Percentiles rank a stretch among this genome's conserved stretches.
Conservation (phyloP, 1,139 yeast species). For the Yarrowia galli region DNA sequence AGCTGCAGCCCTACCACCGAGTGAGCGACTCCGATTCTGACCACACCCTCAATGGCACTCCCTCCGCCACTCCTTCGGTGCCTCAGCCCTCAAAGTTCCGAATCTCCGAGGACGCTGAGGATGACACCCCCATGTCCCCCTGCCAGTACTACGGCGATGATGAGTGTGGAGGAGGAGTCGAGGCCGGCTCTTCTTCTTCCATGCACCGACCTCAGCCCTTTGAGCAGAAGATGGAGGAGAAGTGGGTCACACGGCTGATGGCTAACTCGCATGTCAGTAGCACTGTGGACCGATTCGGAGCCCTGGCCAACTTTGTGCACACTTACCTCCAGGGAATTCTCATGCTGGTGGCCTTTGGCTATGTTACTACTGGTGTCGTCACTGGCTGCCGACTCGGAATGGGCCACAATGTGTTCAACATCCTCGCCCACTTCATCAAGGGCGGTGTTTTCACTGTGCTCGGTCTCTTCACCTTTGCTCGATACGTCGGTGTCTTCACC, state of each 20-base stretch:
- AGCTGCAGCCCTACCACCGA: constrained; percentile 46
- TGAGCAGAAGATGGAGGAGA: constrained; percentile 42
- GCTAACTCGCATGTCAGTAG: constrained; percentile 48
- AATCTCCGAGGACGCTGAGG: constrained; percentile 33
- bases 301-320: constrained; percentile 54
- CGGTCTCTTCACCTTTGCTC: constrained; percentile 78
- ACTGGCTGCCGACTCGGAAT: constrained; percentile 74
- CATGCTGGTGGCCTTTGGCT: constrained; percentile 64
- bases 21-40: constrained; percentile 44
- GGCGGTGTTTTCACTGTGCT: constrained; percentile 86
- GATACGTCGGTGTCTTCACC: constrained; percentile 84
- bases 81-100: constrained; percentile 34
- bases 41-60: constrained; percentile 41
- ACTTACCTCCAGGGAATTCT: constrained; percentile 68
- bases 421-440: constrained; percentile 93
- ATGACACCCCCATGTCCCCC: constrained; percentile 20
- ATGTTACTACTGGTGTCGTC: constrained; percentile 77
- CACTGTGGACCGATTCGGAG: constrained; percentile 54
- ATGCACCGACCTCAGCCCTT: constrained; percentile 16
- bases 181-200: neutral
- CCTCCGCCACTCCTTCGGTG: constrained; percentile 15
- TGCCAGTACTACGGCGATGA: constrained; percentile 40
- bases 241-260: constrained; percentile 46
- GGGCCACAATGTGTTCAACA: constrained; percentile 71
- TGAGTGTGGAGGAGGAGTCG: constrained; percentile 29